phyloP scores from a whole-genome alignment of 495 filamentous ascomycete species.

The Penicillium paxilli region DNA sequence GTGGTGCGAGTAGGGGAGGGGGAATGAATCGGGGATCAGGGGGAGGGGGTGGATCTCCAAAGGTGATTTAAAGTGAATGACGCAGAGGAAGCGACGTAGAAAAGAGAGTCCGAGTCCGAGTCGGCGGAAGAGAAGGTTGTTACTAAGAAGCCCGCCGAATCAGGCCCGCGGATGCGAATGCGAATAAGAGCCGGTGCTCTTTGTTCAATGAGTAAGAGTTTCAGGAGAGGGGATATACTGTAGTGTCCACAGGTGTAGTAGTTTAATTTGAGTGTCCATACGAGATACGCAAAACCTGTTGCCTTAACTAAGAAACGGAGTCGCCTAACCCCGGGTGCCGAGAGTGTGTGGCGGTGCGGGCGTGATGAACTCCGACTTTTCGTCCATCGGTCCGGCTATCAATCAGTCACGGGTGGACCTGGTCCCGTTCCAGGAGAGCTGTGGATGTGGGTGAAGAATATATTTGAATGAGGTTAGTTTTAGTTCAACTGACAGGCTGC shows the following conservation, averaged over 20 bases:
- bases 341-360: conserved; percentile 4
- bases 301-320: conserved; percentile 11
- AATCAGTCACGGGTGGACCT: background rate
- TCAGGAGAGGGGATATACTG: too few species aligned
- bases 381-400: conserved; percentile 6
- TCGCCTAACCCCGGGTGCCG: conserved; percentile 10
- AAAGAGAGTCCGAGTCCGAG: background rate
- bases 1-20: background rate
- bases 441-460: too few species aligned
- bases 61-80: conserved; percentile 12
- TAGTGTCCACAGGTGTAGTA: too few species aligned
- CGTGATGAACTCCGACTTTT: background rate
- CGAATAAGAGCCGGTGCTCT: background rate
- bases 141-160: background rate
- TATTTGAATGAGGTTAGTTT: too few species aligned
- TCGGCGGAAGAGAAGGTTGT: background rate
- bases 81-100: conserved; percentile 12
- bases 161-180: background rate
- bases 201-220: background rate
- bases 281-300: conserved; percentile 4
- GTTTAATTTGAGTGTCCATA: background rate
- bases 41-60: background rate
- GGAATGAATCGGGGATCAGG: too few species aligned
- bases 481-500: too few species aligned
- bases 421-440: too few species aligned